Evolutionary conservation across 306 rosid species (phyloP), one percentile per base, ranked within the genome.

Genomic region (Cucurbita maxima): DNA sequence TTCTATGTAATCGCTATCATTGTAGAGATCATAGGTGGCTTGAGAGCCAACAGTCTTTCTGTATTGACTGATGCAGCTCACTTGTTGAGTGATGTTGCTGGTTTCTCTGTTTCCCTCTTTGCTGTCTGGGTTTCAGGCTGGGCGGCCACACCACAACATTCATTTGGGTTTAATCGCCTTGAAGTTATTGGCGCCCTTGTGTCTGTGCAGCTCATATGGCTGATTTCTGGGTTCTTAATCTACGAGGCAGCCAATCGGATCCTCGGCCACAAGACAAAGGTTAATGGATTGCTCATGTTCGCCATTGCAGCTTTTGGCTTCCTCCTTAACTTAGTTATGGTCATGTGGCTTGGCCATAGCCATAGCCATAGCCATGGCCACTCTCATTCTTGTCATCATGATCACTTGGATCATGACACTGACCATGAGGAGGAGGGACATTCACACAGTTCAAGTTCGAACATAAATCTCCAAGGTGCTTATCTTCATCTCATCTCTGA

Each of bases 391-490:
- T 58, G 22, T 5, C 57, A 44, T 56, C 61, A 73, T 30, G 1
- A 56, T 51, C 66, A 72, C 55, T 75, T 13, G 56, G 75, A 72
- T 25, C 67, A 73, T 58, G 48, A 76, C n/a, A 84, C 79, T 40
- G 10, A 63, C 74, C 87, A 60, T 74, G 69, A 45, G 25, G 10
- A 74, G 3, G 38, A 40, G 0, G 0, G 91, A 68, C 36, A 5
- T 47, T 45, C 48, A 8, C 53, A 20, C 73, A 64, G 30, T 36
- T 82, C 55, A 72, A 72, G 22, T 5, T 67, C 79, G 72, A 85
- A 88, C 89, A 87, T 94, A 78, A 94, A 94, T 77, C 38, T 94
- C 38, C 91, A 91, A 80, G 99, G 99, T 44, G 99, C 99, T 16
- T 91, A 94, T 83, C 79, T 94, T 76, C 99, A 94, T 85, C 92